Evolutionary conservation across 164 flowering plant species (phyloP).

Genomic region (Umbilicus rupestris): DNA sequence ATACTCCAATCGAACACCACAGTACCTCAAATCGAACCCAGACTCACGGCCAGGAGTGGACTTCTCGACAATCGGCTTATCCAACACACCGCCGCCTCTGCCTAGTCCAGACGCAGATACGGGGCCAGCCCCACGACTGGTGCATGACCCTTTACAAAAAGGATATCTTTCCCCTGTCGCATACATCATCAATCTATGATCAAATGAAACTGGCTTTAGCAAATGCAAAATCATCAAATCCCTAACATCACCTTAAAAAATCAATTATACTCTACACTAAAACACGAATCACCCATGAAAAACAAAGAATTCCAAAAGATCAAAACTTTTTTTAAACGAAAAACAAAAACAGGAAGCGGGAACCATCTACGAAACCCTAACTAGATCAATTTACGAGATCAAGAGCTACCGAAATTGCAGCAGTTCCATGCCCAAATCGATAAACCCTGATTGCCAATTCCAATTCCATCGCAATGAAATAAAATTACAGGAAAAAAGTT

Average conservation of each 20-base stretch:
- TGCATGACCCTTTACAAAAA: conserved; percentile 29
- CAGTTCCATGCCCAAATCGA: too few species aligned
- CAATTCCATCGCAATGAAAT: neutral
- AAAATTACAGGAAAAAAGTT: too few species aligned
- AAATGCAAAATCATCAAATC: neutral
- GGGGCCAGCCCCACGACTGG: conserved; percentile 23
- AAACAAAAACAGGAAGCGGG: too few species aligned
- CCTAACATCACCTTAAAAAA: neutral
- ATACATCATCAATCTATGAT: conserved; percentile 10
- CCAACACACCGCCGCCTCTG: conserved; percentile 61
- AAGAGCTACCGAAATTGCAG: too few species aligned
- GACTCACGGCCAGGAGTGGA: conserved; percentile 58
- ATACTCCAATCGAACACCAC: too few species aligned
- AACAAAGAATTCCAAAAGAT: too few species aligned
- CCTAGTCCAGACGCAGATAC: conserved; percentile 38
- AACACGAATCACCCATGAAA: too few species aligned
- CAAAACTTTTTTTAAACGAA: too few species aligned
- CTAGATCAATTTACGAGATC: too few species aligned
- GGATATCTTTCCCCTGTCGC: conserved; percentile 39
- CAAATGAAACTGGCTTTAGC: conserved; percentile 7
- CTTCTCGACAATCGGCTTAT: conserved; percentile 55
- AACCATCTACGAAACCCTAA: too few species aligned
- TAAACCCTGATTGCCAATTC: neutral
- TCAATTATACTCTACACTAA: too few species aligned
- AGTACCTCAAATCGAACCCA: conserved; percentile 55